Base-by-base conservation (phyloP, 2,329 filamentous ascomycete species). In the Colletotrichum neosansevieriae region DNA sequence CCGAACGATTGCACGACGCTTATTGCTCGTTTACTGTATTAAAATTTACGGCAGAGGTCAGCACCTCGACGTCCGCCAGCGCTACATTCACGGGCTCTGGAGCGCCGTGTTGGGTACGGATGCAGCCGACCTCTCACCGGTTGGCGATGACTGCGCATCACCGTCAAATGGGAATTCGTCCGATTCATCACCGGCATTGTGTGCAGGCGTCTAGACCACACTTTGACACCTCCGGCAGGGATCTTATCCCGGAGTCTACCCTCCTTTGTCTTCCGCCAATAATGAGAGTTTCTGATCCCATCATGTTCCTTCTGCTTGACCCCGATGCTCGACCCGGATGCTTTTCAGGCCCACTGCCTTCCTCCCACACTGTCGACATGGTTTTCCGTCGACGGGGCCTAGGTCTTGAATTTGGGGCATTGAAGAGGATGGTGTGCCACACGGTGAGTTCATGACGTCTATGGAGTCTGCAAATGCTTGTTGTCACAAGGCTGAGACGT, bases 401-500 rank as follows among this genome's bases (percentile, higher is more conserved):
- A 17, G 32, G 51, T 53, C 13, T 53, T 15, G 24, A 17, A 13
- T 10, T 38, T 32, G 53, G 19, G 34, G n/a, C 47, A 38, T 19
- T 17, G 29, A 13, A 45, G 13, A 51, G 34, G 38, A 32, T 50
- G 19, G 17, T 42, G 54, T 64, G 45, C 13, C 42, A 40, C 13
- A 42, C 54, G n/a, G 7, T 40, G 24, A 58, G 51, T 38, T 64
- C 58, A 57, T 63, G 68, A 56, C 47, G 59, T 59, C 68, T 6
- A 47, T 45, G 44, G 40, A 57, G 40, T 40, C 56, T 34, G 42
- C 59, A 36, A 40, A 45, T 17, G 6, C 45, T 36, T 56, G 73
- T 72, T 73, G 70, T 72, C 72, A 73, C 73, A 73, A 74, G 72
- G 74, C 72, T 73, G 73, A 75, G 73, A 74, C 73, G 63, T 63